Evolutionary conservation across 257 asterid genomes (phyloP).

Genomic region (Solanum lignicaule): DNA sequence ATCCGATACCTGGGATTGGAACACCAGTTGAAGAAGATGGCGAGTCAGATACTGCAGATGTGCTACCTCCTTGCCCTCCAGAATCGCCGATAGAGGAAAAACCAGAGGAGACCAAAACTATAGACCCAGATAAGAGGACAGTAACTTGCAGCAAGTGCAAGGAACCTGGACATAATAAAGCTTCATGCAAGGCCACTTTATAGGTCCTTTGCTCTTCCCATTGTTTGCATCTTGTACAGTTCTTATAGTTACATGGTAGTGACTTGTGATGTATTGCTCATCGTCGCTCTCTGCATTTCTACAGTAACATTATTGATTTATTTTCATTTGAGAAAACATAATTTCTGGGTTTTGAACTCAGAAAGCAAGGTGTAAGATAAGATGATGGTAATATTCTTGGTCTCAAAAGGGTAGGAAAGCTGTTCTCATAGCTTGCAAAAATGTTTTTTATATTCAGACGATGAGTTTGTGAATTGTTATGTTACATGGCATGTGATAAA

Average conservation of each 20-base stretch:
- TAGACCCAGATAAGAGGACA: slow-evolving; percentile 66
- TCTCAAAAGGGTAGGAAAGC: background rate
- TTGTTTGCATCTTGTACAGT: slow-evolving; percentile 15
- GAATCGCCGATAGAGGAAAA: slow-evolving; percentile 21
- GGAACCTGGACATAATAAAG: slow-evolving; percentile 85
- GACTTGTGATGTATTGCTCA: background rate
- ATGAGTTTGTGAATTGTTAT: background rate
- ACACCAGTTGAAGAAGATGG: slow-evolving; percentile 24
- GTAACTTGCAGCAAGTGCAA: slow-evolving; percentile 80
- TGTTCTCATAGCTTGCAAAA: background rate
- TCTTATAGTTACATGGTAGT: background rate
- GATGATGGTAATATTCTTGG: background rate
- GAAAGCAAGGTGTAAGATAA: background rate
- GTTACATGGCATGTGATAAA: background rate
- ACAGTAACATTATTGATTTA: background rate
- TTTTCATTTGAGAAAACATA: background rate
- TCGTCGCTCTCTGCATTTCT: background rate
- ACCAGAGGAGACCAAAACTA: slow-evolving; percentile 37
- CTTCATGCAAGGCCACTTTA: slow-evolving; percentile 59
- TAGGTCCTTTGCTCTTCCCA: background rate
- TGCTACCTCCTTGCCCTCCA: slow-evolving; percentile 59
- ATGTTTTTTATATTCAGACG: background rate
- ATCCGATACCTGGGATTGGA: slow-evolving; percentile 40
- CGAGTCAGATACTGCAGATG: slow-evolving; percentile 28
- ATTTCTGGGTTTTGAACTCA: background rate